Evolutionary conservation across 306 rosid species (phyloP).

Genomic region (Quillaja saponaria): DNA sequence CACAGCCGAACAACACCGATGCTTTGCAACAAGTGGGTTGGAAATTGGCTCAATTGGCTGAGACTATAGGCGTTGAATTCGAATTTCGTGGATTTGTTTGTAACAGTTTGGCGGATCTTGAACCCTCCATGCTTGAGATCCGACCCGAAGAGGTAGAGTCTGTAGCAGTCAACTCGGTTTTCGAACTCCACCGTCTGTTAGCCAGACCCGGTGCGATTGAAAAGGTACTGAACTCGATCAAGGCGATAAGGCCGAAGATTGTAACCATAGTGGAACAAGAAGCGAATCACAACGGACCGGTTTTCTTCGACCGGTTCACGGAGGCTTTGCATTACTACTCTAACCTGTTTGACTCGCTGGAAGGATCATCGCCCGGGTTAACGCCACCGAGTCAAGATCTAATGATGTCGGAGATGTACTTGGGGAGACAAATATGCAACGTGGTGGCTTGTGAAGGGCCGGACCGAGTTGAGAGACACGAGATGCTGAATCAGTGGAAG

Average conservation of each 20-base stretch:
- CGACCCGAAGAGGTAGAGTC: conserved; percentile 53
- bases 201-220: conserved; percentile 62
- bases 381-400: conserved; percentile 49
- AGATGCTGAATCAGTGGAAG: conserved; percentile 68
- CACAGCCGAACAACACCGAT: conserved; percentile 60
- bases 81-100: conserved; percentile 70
- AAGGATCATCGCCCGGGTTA: conserved; percentile 50
- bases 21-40: conserved; percentile 69
- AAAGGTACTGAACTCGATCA: conserved; percentile 50
- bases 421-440: conserved; percentile 76
- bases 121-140: conserved; percentile 59
- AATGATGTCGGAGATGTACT: conserved; percentile 68
- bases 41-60: conserved; percentile 72
- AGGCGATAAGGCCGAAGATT: conserved; percentile 59
- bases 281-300: conserved; percentile 70
- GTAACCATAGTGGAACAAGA: conserved; percentile 75
- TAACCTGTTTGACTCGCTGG: conserved; percentile 73
- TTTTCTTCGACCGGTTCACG: conserved; percentile 74
- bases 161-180: conserved; percentile 70
- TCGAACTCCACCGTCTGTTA: conserved; percentile 69
- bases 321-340: conserved; percentile 82
- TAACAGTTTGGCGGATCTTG: conserved; percentile 67
- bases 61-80: conserved; percentile 60
- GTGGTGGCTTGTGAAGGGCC: conserved; percentile 76
- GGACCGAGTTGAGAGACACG: conserved; percentile 84